Evolutionary conservation across 495 filamentous ascomycete genomes (phyloP).

Genomic region (Penicillium paradoxum): DNA sequence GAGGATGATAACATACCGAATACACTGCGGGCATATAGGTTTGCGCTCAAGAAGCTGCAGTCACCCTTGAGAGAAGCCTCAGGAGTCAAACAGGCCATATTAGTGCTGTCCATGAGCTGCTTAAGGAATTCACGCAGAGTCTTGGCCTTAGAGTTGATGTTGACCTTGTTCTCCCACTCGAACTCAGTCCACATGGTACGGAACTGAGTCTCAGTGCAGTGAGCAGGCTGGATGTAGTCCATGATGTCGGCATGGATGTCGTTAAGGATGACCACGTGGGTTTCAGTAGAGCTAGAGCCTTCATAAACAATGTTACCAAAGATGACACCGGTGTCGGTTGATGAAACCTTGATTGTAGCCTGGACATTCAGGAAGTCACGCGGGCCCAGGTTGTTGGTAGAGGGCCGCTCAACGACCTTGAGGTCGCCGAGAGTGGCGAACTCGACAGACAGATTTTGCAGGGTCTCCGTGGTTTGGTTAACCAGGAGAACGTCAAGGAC

Average conservation of each 20-base stretch:
- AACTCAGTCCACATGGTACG: constrained; percentile 99
- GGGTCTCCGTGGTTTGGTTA: constrained; percentile 94
- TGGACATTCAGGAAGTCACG: constrained; percentile 98
- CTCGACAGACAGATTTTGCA: constrained; percentile 96
- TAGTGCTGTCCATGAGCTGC: constrained; percentile 94
- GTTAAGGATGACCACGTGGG: constrained; percentile 96
- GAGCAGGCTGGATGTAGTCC: constrained; percentile 98
- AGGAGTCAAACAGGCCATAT: constrained; percentile 97
- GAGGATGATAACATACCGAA: constrained; percentile 68
- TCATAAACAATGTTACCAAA: constrained; percentile 99
- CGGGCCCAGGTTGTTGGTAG: constrained; percentile 89
- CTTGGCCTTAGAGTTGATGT: constrained; percentile 97
- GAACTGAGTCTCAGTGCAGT: constrained; percentile 98
- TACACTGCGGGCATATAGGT: constrained; percentile 94
- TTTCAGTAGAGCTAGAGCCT: constrained; percentile 89
- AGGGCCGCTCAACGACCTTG: constrained; percentile 95
- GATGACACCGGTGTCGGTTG: constrained; percentile 97
- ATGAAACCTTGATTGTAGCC: constrained; percentile 98
- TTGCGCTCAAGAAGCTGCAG: constrained; percentile 96
- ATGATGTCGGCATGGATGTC: constrained; percentile 99
- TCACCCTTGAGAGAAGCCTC: constrained; percentile 96
- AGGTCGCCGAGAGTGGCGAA: constrained; percentile 97
- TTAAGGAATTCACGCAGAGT: constrained; percentile 86
- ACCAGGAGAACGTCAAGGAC: constrained; percentile 95
- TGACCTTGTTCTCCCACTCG: constrained; percentile 99